Conservation (phyloP, 306 rosid species). For the Clitoria ternatea region DNA sequence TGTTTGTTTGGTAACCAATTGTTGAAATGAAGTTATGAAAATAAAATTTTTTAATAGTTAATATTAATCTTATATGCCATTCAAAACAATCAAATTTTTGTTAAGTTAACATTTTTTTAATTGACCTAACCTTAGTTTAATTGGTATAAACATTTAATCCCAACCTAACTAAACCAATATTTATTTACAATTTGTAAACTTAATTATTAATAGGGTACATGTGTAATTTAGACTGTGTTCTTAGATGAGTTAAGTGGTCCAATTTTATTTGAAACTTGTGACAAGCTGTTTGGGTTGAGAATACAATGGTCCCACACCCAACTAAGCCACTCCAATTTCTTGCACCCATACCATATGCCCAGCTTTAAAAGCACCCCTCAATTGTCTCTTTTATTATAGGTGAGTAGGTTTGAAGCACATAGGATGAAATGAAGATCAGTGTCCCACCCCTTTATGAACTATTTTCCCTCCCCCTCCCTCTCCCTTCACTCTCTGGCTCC, state of each 20-base stretch:
- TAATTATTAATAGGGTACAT: background rate
- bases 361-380: slow-evolving; percentile 27
- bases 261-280: slow-evolving; percentile 19
- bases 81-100: too few species aligned
- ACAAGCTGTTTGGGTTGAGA: slow-evolving; percentile 43
- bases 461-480: background rate
- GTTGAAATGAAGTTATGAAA: too few species aligned
- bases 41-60: too few species aligned
- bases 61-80: too few species aligned
- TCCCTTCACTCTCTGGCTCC: background rate
- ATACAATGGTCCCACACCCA: slow-evolving; percentile 48
- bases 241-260: slow-evolving; percentile 37
- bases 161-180: too few species aligned
- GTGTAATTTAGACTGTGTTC: background rate
- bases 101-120: too few species aligned
- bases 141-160: too few species aligned
- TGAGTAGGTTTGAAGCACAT: slow-evolving; percentile 28
- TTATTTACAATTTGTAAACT: too few species aligned
- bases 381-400: slow-evolving; percentile 42
- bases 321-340: slow-evolving; percentile 33
- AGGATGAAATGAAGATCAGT: slow-evolving; percentile 25
- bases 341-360: slow-evolving; percentile 28
- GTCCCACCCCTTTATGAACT: slow-evolving; percentile 25
- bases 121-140: too few species aligned
- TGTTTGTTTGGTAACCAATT: too few species aligned